These are phyloP conservation scores for Volvariella volvacea DNA, from an alignment of 1,284 basidiomycete species.

Conservation along the genomic window DNA sequence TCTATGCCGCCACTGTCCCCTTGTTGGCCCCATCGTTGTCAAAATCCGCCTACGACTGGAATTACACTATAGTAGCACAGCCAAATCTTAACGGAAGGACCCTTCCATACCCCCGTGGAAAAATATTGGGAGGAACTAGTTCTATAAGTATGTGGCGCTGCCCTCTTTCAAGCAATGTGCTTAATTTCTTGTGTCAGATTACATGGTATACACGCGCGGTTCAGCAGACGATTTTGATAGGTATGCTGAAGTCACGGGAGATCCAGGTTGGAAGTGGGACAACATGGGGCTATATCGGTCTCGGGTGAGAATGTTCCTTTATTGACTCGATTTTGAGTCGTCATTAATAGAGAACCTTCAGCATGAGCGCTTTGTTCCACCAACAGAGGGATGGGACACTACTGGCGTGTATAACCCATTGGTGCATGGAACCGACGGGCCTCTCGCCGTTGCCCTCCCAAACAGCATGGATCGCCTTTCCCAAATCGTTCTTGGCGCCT, in stretches of 20 bases:
- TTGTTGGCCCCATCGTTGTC: no score
- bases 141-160: conserved; percentile 1
- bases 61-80: conserved; percentile 22
- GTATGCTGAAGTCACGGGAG: conserved; percentile 17
- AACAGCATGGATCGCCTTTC: conserved; percentile 26
- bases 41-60: conserved; percentile 3
- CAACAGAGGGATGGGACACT: conserved; percentile 23
- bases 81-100: conserved; percentile 18
- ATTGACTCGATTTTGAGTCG: not conserved
- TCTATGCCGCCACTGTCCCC: no score
- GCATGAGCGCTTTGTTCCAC: conserved; percentile 20
- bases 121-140: conserved; percentile 9
- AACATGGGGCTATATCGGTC: conserved; percentile 13
- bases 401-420: conserved; percentile 21
- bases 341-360: conserved; percentile 3
- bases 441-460: conserved; percentile 22
- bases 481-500: conserved; percentile 23
- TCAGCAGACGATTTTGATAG: conserved; percentile 21
- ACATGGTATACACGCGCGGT: conserved; percentile 20
- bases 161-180: not conserved
- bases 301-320: conserved; percentile 11
- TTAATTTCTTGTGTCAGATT: conserved; percentile 11
- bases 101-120: conserved; percentile 20
- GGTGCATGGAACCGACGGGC: conserved; percentile 24
- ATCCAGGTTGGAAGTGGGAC: conserved; percentile 24